These are phyloP conservation scores for Globisporangium viniferum DNA, from an alignment of 352 stramenopile species.

Conservation along the genomic window DNA sequence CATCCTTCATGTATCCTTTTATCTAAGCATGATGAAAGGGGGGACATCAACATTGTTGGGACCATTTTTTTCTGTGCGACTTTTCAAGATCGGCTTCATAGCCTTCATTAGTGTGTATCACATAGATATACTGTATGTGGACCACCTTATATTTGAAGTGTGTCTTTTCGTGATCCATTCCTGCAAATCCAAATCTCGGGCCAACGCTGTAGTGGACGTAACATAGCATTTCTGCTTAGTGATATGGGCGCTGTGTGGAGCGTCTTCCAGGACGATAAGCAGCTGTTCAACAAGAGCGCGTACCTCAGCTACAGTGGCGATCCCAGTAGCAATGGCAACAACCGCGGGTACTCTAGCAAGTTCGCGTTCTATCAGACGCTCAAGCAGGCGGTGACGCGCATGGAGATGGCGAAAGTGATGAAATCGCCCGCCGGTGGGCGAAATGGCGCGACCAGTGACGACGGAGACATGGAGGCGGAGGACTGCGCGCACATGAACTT, in stretches of 20 bases:
- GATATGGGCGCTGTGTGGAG: constrained; percentile 34
- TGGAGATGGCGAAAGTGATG: constrained; percentile 26
- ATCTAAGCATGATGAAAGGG: not conserved
- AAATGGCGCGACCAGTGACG: not conserved
- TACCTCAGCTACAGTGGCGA: constrained; percentile 17
- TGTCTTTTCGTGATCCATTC: not conserved
- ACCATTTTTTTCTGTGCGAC: not conserved
- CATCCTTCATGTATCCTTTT: too few species aligned
- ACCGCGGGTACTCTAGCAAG: constrained; percentile 16
- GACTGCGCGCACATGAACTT: constrained; percentile 32
- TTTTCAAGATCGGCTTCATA: not conserved
- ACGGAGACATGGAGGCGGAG: constrained; percentile 14
- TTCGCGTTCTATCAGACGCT: constrained; percentile 34
- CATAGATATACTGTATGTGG: not conserved
- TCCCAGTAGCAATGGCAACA: not conserved
- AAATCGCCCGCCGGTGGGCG: not conserved
- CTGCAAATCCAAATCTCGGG: not conserved
- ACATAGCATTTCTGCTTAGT: not conserved
- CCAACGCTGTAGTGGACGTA: too few species aligned
- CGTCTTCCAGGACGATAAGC: constrained; percentile 20
- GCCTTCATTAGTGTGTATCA: not conserved
- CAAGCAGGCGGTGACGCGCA: constrained; percentile 29
- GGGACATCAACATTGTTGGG: not conserved
- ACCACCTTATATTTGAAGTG: constrained; percentile 1
- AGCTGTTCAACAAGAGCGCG: constrained; percentile 31